Evolutionary conservation across 805 yeast species (phyloP), one percentile per base, ranked within the genome.

Genomic region (Priceomyces castillae): DNA sequence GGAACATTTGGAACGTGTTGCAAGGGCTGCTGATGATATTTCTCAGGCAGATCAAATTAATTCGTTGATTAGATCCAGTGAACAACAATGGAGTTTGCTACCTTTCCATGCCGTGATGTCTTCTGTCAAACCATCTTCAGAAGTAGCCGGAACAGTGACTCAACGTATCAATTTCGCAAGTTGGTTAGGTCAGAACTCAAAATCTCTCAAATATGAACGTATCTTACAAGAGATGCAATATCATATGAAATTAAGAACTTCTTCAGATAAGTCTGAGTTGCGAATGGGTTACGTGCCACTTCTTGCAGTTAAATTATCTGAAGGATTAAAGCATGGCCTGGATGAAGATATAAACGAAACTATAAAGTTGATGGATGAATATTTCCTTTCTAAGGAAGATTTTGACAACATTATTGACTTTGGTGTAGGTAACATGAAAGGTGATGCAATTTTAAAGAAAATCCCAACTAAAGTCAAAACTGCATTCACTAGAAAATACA

Each of bases 1-100:
- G 18, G 70, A 76, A 9, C 87, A 82, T 50, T 64, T 92, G 46
- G 72, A 77, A 49, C 68, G 81, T 14, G 81, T 84, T 1, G 84
- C 88, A 1, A 67, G 72, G 22, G 98, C 99, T 0, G 88, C 98
- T 0, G 89, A 89, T 52, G 78, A 87, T 39, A 87, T 94, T 37
- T 85, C 96, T n/a, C 76, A 77, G 43, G 85, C 90, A 11, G 98
- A 94, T 62, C 61, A 84, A 18, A 84, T 90, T 19, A 96, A 89
- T 57, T 71, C 81, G 20, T 74, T 80, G 59, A 92, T 94, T 45
- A 86, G 95, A 58, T 85, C 95, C 35, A 78, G 92, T 33, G 96
- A 90, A 52, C 98, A 92, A 62, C 87, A 86, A 53, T 90, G 98
- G 98, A 81, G 94, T 47, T 73, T 92, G 46, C 76, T 94, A 72